These are phyloP conservation scores for Cladophialophora chaetospira DNA, from an alignment of 2,329 filamentous ascomycete species.

Conservation along the genomic window DNA sequence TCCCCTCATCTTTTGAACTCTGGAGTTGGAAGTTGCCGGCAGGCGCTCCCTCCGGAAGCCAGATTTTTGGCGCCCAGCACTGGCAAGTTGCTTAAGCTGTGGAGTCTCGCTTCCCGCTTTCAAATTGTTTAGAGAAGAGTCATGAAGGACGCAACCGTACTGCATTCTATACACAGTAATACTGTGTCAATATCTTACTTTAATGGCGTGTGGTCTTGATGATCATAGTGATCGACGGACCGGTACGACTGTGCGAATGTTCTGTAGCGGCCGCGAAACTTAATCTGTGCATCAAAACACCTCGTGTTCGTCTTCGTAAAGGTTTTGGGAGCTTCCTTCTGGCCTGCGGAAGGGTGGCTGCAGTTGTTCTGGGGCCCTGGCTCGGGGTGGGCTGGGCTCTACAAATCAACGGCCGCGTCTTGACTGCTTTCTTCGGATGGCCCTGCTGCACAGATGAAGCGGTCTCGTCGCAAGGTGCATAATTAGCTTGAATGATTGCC, in stretches of 20 bases:
- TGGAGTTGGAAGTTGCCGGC: neutral
- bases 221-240: neutral
- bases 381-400: too few relatives aligned
- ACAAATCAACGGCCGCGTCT: too few relatives aligned
- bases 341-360: neutral
- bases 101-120: too few relatives aligned
- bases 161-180: too few relatives aligned
- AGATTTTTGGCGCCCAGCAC: neutral
- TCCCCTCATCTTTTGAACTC: neutral
- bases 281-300: neutral
- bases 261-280: neutral
- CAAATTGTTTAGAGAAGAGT: too few relatives aligned
- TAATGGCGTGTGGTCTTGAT: too few relatives aligned
- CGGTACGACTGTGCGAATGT: neutral
- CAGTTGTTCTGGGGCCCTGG: too few relatives aligned
- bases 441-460: too few relatives aligned
- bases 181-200: too few relatives aligned
- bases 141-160: too few relatives aligned
- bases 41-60: neutral
- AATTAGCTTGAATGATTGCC: neutral
- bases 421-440: neutral
- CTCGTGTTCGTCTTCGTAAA: too few relatives aligned
- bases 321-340: neutral
- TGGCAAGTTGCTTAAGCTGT: neutral
- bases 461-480: slow-evolving; percentile 1